A percentile compares a stretch with the other conserved stretches of the same genome.
phyloP scores from a whole-genome alignment of 169 alveolate genomes.

The Toxoplasma gondii region DNA sequence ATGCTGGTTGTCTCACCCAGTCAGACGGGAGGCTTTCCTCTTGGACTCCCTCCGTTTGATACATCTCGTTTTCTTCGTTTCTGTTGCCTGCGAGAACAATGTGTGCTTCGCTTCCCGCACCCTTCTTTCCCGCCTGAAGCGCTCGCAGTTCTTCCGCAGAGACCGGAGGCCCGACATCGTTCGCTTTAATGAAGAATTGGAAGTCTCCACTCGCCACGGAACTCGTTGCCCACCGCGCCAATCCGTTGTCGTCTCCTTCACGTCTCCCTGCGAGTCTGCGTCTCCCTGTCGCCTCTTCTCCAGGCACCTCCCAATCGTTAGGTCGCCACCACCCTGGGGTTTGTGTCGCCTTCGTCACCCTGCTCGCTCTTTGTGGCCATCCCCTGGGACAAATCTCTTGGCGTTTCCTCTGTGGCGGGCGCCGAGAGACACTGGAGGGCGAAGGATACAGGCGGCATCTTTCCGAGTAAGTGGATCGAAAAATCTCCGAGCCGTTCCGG shows the following conservation, averaged over 20 bases:
- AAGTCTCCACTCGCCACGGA: not conserved
- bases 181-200: not conserved
- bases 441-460: no score
- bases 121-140: not conserved
- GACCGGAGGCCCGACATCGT: not conserved
- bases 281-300: not conserved
- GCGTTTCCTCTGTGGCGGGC: no score
- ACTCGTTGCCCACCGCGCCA: not conserved
- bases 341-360: constrained; percentile 18
- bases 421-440: no score
- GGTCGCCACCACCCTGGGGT: not conserved
- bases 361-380: not conserved
- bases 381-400: not conserved
- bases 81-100: not conserved
- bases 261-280: not conserved
- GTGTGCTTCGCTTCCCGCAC: not conserved
- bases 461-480: no score
- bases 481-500: no score
- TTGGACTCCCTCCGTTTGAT: no score
- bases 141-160: not conserved
- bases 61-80: not conserved
- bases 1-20: no score
- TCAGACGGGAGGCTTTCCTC: no score
- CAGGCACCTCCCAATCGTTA: not conserved
- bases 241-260: not conserved